Conservation (phyloP, 1,139 yeast genomes). For the Yamadazyma atmosphaerica region DNA sequence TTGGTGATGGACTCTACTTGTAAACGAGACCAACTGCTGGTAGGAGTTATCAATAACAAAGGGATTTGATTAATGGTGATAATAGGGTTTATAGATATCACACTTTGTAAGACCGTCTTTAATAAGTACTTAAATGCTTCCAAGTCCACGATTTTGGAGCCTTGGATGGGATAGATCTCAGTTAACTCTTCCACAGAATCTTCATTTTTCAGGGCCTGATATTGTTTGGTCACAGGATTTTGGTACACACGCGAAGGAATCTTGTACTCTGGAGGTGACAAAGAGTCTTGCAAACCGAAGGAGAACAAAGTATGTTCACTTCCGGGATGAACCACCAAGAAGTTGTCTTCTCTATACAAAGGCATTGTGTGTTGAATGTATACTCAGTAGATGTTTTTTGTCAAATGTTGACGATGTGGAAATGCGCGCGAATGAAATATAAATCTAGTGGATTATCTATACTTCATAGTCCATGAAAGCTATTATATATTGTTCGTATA, state of each 20-base stretch:
- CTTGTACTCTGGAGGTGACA: slow-evolving; percentile 73
- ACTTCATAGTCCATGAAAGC: background rate
- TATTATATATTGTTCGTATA: too few relatives aligned
- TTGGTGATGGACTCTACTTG: slow-evolving; percentile 71
- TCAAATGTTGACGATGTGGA: too few relatives aligned
- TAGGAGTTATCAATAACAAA: slow-evolving; percentile 58
- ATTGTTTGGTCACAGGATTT: slow-evolving; percentile 43
- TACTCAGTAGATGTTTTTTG: background rate
- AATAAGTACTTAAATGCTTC: slow-evolving; percentile 72
- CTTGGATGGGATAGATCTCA: slow-evolving; percentile 61
- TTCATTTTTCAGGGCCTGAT: slow-evolving; percentile 32
- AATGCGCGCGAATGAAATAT: too few relatives aligned
- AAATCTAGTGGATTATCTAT: background rate
- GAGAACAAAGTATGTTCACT: slow-evolving; percentile 71
- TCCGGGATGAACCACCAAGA: slow-evolving; percentile 78
- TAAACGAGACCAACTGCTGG: slow-evolving; percentile 66
- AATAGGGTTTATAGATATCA: slow-evolving; percentile 50
- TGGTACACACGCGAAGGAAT: slow-evolving; percentile 76
- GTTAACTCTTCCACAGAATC: slow-evolving; percentile 30
- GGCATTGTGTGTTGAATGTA: slow-evolving; percentile 38
- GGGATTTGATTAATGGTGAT: slow-evolving; percentile 50
- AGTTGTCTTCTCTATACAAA: slow-evolving; percentile 59
- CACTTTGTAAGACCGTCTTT: slow-evolving; percentile 58
- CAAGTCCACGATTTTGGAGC: slow-evolving; percentile 63
- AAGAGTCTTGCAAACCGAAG: slow-evolving; percentile 78